Evolutionary conservation across 306 rosid genomes (phyloP).

Genomic region (Vigna mungo): DNA sequence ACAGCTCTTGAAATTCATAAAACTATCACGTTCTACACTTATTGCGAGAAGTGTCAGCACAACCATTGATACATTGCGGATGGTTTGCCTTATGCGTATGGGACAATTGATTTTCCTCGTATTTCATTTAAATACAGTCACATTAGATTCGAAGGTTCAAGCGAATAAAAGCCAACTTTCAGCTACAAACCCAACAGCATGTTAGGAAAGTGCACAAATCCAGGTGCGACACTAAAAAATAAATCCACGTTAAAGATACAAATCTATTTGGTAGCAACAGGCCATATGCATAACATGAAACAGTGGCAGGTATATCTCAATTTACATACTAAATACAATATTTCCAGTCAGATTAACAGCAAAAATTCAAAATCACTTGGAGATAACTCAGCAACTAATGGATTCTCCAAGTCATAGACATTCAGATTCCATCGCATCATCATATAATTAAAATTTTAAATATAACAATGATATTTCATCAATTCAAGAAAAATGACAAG

Average conservation of each 20-base stretch:
- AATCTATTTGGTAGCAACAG: not conserved
- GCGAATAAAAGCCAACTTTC: not conserved
- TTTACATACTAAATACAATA: too few relatives aligned
- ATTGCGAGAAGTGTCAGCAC: not conserved
- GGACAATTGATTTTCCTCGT: too few relatives aligned
- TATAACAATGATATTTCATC: not conserved
- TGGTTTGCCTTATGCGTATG: not conserved
- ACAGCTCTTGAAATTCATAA: not conserved
- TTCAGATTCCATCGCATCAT: not conserved
- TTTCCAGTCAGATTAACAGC: not conserved
- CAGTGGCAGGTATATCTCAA: not conserved
- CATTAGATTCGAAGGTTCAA: too few relatives aligned
- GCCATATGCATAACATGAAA: not conserved
- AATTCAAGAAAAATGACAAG: not conserved
- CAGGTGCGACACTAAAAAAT: too few relatives aligned
- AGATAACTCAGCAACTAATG: not conserved
- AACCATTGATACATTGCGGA: not conserved
- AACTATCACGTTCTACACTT: not conserved
- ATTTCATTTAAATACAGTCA: too few relatives aligned
- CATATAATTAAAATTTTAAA: not conserved
- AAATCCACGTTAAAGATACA: not conserved
- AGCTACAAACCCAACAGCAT: too few relatives aligned
- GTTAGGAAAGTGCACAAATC: too few relatives aligned
- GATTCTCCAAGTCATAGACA: not conserved
- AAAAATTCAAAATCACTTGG: not conserved